These are phyloP conservation scores for Astrephomene gubernaculifera DNA, from an alignment of 139 green algal genomes.

Conservation along the genomic window DNA sequence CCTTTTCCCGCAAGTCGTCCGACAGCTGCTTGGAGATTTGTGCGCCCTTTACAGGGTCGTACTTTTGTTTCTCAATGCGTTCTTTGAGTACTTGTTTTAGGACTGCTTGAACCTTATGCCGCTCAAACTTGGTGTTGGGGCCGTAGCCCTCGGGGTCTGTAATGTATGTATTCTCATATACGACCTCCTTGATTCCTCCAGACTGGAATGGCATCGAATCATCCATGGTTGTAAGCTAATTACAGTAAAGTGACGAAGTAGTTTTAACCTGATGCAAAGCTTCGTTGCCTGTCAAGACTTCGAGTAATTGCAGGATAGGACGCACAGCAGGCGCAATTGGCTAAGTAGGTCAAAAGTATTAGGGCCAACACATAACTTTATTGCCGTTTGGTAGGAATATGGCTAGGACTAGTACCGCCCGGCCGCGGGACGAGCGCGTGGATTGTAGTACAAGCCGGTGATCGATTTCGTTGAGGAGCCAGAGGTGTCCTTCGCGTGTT, in stretches of 20 bases:
- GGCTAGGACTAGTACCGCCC: too few species aligned
- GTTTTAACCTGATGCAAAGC: background rate
- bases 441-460: too few species aligned
- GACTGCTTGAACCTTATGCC: constrained; percentile 74
- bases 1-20: constrained; percentile 75
- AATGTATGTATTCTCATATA: constrained; percentile 90
- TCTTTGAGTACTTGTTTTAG: constrained; percentile 76
- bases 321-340: too few species aligned
- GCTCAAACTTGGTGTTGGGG: constrained; percentile 62
- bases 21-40: constrained; percentile 84
- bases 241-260: background rate
- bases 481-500: too few species aligned
- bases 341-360: too few species aligned
- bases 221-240: constrained; percentile 30
- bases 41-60: constrained; percentile 86
- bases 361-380: too few species aligned
- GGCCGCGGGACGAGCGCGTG: too few species aligned
- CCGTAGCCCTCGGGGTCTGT: constrained; percentile 74
- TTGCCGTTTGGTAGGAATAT: too few species aligned
- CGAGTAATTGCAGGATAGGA: too few species aligned
- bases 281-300: background rate
- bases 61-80: constrained; percentile 80
- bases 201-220: constrained; percentile 51
- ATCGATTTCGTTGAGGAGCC: too few species aligned
- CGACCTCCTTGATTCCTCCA: constrained; percentile 66